Percentiles rank a stretch among this genome's conserved stretches.
phyloP scores from a whole-genome alignment of 345 rosid genomes.

The Aquilaria sinensis region DNA sequence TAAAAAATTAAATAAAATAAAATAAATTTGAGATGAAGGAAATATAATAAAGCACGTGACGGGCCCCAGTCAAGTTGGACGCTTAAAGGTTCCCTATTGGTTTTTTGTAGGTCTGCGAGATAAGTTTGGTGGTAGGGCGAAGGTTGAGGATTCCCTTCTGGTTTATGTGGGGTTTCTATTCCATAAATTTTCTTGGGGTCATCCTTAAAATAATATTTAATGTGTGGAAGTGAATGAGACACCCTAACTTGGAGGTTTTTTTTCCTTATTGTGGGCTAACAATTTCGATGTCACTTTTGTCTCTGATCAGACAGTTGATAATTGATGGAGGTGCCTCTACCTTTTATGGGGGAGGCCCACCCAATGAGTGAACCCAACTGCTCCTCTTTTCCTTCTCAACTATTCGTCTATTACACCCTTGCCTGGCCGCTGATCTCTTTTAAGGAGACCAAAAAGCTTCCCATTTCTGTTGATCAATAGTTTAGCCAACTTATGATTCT shows the following conservation, averaged over 20 bases:
- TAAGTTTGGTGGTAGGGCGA: background rate
- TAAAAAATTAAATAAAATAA: too few relatives aligned
- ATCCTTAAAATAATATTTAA: background rate
- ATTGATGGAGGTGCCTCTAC: too few relatives aligned
- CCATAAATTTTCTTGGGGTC: background rate
- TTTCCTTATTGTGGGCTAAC: background rate
- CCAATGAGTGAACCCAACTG: too few relatives aligned
- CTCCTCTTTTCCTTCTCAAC: too few relatives aligned
- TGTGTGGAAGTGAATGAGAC: constrained; percentile 14
- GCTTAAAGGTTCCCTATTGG: background rate
- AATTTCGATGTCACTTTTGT: too few relatives aligned
- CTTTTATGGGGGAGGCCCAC: too few relatives aligned
- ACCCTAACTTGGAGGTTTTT: background rate
- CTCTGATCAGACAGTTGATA: too few relatives aligned
- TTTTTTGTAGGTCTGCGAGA: background rate
- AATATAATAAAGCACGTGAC: constrained; percentile 12
- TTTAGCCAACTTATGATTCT: background rate
- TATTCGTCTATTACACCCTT: too few relatives aligned
- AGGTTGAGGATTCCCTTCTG: background rate
- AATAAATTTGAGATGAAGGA: too few relatives aligned
- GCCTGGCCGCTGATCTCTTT: constrained; percentile 10
- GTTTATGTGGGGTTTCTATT: background rate
- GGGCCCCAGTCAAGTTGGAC: constrained; percentile 20
- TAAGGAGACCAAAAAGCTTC: constrained; percentile 17
- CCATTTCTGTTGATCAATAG: background rate